Percentiles rank a stretch among this genome's conserved stretches.
These are phyloP conservation scores for Plantago ovata DNA, from an alignment of 257 asterid genomes.

Conservation along the genomic window DNA sequence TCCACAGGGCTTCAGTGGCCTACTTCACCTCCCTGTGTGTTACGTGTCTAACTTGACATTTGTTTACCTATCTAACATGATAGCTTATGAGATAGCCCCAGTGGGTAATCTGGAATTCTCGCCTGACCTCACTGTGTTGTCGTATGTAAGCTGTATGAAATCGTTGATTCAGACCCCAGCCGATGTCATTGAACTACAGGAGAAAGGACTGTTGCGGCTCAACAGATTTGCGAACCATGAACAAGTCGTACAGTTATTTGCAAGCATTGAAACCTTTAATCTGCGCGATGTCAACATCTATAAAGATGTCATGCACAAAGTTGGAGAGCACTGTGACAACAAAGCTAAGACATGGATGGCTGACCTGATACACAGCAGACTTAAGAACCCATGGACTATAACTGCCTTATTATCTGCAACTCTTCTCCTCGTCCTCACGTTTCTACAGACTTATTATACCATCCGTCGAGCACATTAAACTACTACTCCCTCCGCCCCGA, in stretches of 20 bases:
- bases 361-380: background rate
- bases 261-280: background rate
- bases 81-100: no score
- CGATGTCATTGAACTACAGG: background rate
- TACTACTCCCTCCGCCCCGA: no score
- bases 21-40: no score
- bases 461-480: no score
- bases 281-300: background rate
- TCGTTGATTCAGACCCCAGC: background rate
- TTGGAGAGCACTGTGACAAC: background rate
- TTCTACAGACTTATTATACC: background rate
- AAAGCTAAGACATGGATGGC: background rate
- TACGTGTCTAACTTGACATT: no score
- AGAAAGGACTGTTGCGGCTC: background rate
- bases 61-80: no score
- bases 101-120: no score
- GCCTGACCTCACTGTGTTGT: no score
- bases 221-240: background rate
- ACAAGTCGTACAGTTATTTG: background rate
- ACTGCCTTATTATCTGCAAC: background rate
- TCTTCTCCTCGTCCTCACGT: background rate
- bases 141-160: background rate
- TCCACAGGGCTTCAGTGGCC: no score
- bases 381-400: slow-evolving; percentile 1
- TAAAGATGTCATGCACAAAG: background rate